Evolutionary conservation across 2,329 filamentous ascomycete genomes (phyloP).

Genomic region (Exophiala mesophila): DNA sequence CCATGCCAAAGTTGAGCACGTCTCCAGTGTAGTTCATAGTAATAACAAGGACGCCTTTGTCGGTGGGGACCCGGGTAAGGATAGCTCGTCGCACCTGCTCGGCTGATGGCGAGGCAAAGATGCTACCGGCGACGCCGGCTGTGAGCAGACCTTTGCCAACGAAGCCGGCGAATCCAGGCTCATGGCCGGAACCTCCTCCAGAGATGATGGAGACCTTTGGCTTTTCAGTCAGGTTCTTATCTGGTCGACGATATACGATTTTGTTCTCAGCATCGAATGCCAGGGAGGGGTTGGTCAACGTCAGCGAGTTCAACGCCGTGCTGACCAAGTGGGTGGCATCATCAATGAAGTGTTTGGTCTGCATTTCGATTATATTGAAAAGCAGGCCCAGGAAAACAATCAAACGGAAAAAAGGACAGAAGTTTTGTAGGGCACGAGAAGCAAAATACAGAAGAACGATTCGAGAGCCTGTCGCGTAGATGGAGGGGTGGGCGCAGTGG

Average conservation of each 20-base stretch:
- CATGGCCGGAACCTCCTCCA: conserved; percentile 85
- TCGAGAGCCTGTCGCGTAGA: background rate
- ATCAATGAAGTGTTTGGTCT: conserved; percentile 24
- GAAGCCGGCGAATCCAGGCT: conserved; percentile 80
- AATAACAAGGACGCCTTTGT: conserved; percentile 75
- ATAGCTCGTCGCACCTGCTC: conserved; percentile 78
- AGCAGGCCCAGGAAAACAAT: too few relatives aligned
- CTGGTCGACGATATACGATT: conserved; percentile 69
- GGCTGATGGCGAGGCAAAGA: conserved; percentile 75
- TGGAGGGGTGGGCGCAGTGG: background rate
- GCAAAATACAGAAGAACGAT: too few relatives aligned
- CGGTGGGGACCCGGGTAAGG: conserved; percentile 64
- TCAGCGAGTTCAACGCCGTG: conserved; percentile 69
- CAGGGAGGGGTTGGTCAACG: conserved; percentile 76
- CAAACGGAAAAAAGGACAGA: too few relatives aligned
- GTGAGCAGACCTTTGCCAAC: conserved; percentile 76
- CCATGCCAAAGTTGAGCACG: conserved; percentile 89
- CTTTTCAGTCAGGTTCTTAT: conserved; percentile 39
- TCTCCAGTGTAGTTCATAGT: conserved; percentile 91
- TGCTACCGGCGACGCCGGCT: conserved; percentile 78
- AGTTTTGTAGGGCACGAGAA: too few relatives aligned
- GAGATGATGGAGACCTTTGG: conserved; percentile 75
- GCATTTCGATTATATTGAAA: conserved; percentile 10
- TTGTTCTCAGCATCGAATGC: conserved; percentile 76
- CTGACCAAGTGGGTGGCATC: conserved; percentile 63